phyloP scores from a whole-genome alignment of 2,329 filamentous ascomycete genomes.

The Aspergillus transmontanensis region DNA sequence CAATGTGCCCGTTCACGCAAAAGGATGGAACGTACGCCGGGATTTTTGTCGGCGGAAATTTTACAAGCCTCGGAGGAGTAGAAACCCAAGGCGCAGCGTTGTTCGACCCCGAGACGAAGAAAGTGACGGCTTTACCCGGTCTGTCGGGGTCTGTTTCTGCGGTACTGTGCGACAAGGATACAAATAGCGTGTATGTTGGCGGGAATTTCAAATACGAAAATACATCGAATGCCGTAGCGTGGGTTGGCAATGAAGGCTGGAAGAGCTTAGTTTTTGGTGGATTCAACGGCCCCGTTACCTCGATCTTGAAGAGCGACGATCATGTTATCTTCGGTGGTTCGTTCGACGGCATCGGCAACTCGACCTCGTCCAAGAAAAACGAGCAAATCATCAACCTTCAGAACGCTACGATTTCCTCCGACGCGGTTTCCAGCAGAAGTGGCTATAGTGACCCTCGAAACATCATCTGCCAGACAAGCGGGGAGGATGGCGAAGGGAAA shows the following conservation, averaged over 20 bases:
- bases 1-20: slow-evolving; percentile 80
- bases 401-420: slow-evolving; percentile 71
- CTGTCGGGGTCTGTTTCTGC: slow-evolving; percentile 80
- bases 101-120: slow-evolving; percentile 72
- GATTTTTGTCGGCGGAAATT: slow-evolving; percentile 89
- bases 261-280: slow-evolving; percentile 84
- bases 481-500: slow-evolving; percentile 68
- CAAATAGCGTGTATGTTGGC: slow-evolving; percentile 84
- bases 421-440: slow-evolving; percentile 60
- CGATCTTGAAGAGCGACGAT: slow-evolving; percentile 79
- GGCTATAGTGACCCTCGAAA: slow-evolving; percentile 77
- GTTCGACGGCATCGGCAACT: slow-evolving; percentile 86
- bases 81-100: slow-evolving; percentile 78
- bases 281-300: slow-evolving; percentile 88
- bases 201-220: slow-evolving; percentile 79
- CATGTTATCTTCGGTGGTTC: slow-evolving; percentile 90
- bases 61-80: slow-evolving; percentile 81
- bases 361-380: slow-evolving; percentile 59
- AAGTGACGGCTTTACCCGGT: slow-evolving; percentile 74
- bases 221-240: slow-evolving; percentile 87
- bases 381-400: slow-evolving; percentile 83
- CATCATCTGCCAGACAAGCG: slow-evolving; percentile 76
- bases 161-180: slow-evolving; percentile 76
- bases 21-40: slow-evolving; percentile 69
- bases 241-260: slow-evolving; percentile 70